Conservation (phyloP, 441 rosid genomes). For the Erodium moschatum region DNA sequence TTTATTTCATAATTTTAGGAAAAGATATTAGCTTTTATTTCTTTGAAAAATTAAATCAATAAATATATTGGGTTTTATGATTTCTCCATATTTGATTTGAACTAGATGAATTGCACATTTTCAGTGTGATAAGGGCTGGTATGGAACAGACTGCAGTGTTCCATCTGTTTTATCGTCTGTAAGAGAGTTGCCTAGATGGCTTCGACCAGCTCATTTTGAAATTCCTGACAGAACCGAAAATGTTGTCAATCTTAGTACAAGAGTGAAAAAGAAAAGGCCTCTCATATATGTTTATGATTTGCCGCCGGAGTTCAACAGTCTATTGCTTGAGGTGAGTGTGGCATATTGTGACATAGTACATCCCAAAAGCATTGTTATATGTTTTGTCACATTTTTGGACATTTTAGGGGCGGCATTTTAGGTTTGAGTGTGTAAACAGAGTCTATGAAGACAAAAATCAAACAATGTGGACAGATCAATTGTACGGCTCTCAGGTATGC, state of each 20-base stretch:
- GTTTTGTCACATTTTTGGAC: slow-evolving; percentile 20
- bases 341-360: neutral
- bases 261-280: slow-evolving; percentile 70
- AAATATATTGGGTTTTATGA: neutral
- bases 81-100: slow-evolving; percentile 13
- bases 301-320: slow-evolving; percentile 81
- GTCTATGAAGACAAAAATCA: slow-evolving; percentile 67
- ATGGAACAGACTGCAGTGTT: slow-evolving; percentile 81
- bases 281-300: slow-evolving; percentile 88
- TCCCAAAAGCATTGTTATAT: slow-evolving; percentile 19
- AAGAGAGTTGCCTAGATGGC: slow-evolving; percentile 86
- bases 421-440: slow-evolving; percentile 79
- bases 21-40: neutral
- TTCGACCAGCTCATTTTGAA: slow-evolving; percentile 75
- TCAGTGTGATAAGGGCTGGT: slow-evolving; percentile 86
- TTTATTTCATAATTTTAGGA: neutral
- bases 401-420: slow-evolving; percentile 81
- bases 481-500: slow-evolving; percentile 87
- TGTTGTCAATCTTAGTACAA: slow-evolving; percentile 48
- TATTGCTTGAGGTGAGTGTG: slow-evolving; percentile 78
- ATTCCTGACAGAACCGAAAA: slow-evolving; percentile 42
- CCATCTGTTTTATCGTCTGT: slow-evolving; percentile 71
- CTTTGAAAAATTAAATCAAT: neutral
- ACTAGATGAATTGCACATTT: slow-evolving; percentile 18
- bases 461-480: slow-evolving; percentile 77